phyloP scores from a whole-genome alignment of 1,284 basidiomycete genomes.

The Cutaneotrichosporon mucoides region DNA sequence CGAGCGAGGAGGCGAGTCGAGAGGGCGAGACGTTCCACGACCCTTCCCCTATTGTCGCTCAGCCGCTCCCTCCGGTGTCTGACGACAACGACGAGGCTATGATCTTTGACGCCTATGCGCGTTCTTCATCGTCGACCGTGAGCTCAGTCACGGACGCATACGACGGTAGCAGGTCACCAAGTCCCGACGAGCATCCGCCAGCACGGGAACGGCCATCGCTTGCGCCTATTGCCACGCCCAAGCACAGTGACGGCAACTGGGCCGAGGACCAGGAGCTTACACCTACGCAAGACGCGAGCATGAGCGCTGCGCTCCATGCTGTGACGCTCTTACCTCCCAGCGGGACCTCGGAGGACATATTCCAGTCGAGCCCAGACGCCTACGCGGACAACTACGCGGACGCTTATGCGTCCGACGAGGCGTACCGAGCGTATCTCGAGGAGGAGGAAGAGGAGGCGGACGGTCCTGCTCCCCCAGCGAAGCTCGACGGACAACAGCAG shows the following conservation, averaged over 20 bases:
- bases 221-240: constrained; percentile 17
- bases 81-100: constrained; percentile 63
- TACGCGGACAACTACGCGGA: constrained; percentile 1
- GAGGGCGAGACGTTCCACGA: constrained; percentile 21
- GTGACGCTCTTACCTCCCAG: constrained; percentile 2
- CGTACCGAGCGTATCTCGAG: background rate
- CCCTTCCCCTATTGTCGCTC: constrained; percentile 1
- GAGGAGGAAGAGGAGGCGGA: background rate
- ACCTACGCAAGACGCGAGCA: constrained; percentile 40
- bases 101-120: constrained; percentile 77
- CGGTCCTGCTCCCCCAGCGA: background rate
- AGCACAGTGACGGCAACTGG: constrained; percentile 27
- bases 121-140: constrained; percentile 21
- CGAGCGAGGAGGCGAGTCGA: constrained; percentile 18
- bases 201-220: constrained; percentile 21
- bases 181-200: constrained; percentile 27
- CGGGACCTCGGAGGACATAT: constrained; percentile 9
- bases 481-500: background rate
- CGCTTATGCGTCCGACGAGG: background rate
- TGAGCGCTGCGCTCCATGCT: constrained; percentile 16
- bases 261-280: constrained; percentile 35
- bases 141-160: constrained; percentile 44
- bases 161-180: constrained; percentile 36
- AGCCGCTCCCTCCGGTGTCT: background rate
- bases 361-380: background rate